These are phyloP conservation scores for Neurospora sp. DNA, from an alignment of 495 filamentous ascomycete species.

Conservation along the genomic window DNA sequence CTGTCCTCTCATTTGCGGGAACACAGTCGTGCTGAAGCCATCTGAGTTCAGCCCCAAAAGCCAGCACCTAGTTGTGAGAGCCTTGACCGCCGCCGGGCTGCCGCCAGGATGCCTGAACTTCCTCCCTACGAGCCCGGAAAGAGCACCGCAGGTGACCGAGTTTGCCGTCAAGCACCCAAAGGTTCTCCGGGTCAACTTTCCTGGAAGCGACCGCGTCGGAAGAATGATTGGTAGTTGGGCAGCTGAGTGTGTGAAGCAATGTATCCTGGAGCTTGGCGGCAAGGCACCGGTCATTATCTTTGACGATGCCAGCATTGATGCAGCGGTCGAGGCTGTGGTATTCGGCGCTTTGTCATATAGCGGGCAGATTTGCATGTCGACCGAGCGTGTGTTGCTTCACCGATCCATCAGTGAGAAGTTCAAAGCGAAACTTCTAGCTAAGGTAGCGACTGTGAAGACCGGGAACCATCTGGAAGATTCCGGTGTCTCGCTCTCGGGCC, in stretches of 20 bases:
- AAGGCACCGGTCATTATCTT: slow-evolving; percentile 26
- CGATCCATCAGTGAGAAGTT: slow-evolving; percentile 17
- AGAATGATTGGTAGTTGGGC: slow-evolving; percentile 34
- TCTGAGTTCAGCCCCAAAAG: slow-evolving; percentile 62
- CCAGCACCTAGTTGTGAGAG: slow-evolving; percentile 54
- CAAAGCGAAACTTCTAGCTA: slow-evolving; percentile 14
- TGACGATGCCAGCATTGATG: slow-evolving; percentile 24
- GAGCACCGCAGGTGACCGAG: slow-evolving; percentile 36
- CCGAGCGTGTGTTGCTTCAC: slow-evolving; percentile 24
- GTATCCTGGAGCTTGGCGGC: slow-evolving; percentile 33
- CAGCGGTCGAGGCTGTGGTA: slow-evolving; percentile 24
- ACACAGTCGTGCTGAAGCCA: slow-evolving; percentile 67
- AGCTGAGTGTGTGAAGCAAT: slow-evolving; percentile 47
- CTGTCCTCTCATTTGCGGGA: slow-evolving; percentile 64
- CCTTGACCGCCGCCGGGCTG: slow-evolving; percentile 57
- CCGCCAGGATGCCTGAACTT: slow-evolving; percentile 41
- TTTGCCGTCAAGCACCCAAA: slow-evolving; percentile 36
- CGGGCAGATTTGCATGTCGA: slow-evolving; percentile 31
- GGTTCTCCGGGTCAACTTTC: slow-evolving; percentile 31
- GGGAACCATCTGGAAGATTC: slow-evolving; percentile 30
- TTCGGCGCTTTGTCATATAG: slow-evolving; percentile 22
- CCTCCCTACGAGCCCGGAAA: slow-evolving; percentile 30
- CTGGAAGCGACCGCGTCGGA: slow-evolving; percentile 25
- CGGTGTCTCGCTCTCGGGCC: slow-evolving; percentile 35
- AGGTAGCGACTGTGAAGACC: slow-evolving; percentile 12